phyloP scores from a whole-genome alignment of 257 asterid genomes.

The Striga asiatica region DNA sequence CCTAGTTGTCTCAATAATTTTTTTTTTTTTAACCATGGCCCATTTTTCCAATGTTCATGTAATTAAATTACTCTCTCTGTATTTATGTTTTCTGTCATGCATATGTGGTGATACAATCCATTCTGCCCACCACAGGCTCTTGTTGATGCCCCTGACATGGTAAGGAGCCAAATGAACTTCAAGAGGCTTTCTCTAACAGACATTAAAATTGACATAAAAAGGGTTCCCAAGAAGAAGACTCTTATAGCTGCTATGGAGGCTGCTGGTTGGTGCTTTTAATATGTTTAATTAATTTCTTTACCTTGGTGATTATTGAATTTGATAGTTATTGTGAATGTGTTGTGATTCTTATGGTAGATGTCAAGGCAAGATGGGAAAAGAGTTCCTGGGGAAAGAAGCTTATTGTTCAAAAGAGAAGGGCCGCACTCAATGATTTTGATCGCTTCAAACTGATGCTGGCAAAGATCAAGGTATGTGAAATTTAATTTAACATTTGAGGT shows the following conservation, averaged over 20 bases:
- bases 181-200: slow-evolving; percentile 52
- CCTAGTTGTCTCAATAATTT: neutral
- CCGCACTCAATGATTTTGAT: slow-evolving; percentile 42
- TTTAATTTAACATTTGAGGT: neutral
- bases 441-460: slow-evolving; percentile 54
- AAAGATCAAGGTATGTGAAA: slow-evolving; percentile 36
- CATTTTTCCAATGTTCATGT: neutral
- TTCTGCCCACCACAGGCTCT: slow-evolving; percentile 27
- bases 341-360: slow-evolving; percentile 24
- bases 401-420: slow-evolving; percentile 50
- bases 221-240: slow-evolving; percentile 44
- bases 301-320: neutral
- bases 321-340: neutral
- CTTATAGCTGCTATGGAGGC: slow-evolving; percentile 54
- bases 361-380: slow-evolving; percentile 48
- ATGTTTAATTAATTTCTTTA: neutral
- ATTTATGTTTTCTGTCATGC: no score
- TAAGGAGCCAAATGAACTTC: slow-evolving; percentile 50
- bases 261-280: slow-evolving; percentile 33
- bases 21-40: neutral
- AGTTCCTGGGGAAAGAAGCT: slow-evolving; percentile 60
- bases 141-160: slow-evolving; percentile 52
- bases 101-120: neutral
- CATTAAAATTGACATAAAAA: slow-evolving; percentile 42
- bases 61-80: neutral